phyloP scores from a whole-genome alignment of 805 yeast genomes.

The Yarrowia deformans region DNA sequence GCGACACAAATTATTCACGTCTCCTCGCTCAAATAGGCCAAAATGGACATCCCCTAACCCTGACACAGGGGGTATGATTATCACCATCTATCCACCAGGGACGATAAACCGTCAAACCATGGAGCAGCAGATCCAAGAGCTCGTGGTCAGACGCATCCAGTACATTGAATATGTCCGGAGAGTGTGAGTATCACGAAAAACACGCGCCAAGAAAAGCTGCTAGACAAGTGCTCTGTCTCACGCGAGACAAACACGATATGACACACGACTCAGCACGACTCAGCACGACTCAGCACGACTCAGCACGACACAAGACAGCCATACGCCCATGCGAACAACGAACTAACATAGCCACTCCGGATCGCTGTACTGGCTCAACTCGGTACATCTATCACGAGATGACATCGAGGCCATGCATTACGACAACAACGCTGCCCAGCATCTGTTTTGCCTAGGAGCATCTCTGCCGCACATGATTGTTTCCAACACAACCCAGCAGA shows the following conservation, averaged over 20 bases:
- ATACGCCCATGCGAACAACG: too few species aligned
- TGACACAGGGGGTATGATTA: conserved; percentile 20
- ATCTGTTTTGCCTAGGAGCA: conserved; percentile 45
- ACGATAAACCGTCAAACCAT: conserved; percentile 35
- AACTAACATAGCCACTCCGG: conserved; percentile 41
- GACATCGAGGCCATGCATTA: conserved; percentile 42
- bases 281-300: too few species aligned
- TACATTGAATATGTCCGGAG: conserved; percentile 43
- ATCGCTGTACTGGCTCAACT: conserved; percentile 43
- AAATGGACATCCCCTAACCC: conserved; percentile 23
- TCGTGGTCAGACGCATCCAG: conserved; percentile 42
- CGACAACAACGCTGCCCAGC: conserved; percentile 40
- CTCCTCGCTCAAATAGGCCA: conserved; percentile 9
- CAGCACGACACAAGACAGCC: too few species aligned
- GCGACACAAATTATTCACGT: background rate
- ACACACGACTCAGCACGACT: conserved; percentile 5
- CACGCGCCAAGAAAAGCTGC: background rate
- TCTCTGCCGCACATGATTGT: conserved; percentile 42
- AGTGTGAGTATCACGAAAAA: conserved; percentile 42
- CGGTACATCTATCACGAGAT: conserved; percentile 40
- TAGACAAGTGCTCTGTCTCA: background rate
- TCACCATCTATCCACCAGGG: background rate
- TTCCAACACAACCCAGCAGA: conserved; percentile 39
- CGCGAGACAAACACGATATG: conserved; percentile 29
- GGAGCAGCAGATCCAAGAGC: conserved; percentile 43